These are phyloP conservation scores for Gossypium aridum DNA, from an alignment of 441 rosid species.

Conservation along the genomic window DNA sequence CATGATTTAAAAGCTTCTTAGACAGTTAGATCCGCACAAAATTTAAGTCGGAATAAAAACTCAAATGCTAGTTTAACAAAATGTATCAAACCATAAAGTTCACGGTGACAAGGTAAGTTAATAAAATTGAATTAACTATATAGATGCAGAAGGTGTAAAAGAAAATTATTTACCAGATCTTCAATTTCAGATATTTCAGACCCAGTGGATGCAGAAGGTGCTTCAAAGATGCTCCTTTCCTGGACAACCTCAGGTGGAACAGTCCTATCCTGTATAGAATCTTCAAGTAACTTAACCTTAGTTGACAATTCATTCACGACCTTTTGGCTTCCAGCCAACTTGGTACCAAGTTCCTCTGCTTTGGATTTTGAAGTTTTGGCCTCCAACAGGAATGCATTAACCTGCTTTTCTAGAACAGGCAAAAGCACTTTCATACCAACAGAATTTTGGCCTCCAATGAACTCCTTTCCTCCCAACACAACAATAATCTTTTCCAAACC, in stretches of 20 bases:
- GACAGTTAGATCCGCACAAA: background rate
- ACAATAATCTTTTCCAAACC: constrained; percentile 51
- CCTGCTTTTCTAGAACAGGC: constrained; percentile 47
- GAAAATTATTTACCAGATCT: constrained; percentile 46
- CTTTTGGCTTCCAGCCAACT: constrained; percentile 68
- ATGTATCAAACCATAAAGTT: background rate
- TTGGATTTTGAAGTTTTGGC: constrained; percentile 51
- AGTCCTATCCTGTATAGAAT: constrained; percentile 39
- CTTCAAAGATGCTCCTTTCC: constrained; percentile 74
- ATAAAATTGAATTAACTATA: background rate
- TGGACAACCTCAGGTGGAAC: constrained; percentile 53
- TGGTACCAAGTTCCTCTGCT: constrained; percentile 52
- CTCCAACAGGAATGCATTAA: constrained; percentile 42
- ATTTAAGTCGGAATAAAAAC: constrained; percentile 10
- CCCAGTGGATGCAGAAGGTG: constrained; percentile 48
- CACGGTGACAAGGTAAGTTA: background rate
- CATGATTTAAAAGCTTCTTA: background rate
- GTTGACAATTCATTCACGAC: constrained; percentile 52
- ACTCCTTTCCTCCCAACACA: constrained; percentile 43
- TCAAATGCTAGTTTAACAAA: background rate
- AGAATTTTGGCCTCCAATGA: constrained; percentile 33
- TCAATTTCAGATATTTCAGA: constrained; percentile 89
- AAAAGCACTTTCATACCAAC: constrained; percentile 34
- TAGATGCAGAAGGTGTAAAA: background rate
- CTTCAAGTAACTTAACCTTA: constrained; percentile 61